Base-by-base conservation (phyloP, 352 stramenopile genomes). In the Globisporangium parvum region DNA sequence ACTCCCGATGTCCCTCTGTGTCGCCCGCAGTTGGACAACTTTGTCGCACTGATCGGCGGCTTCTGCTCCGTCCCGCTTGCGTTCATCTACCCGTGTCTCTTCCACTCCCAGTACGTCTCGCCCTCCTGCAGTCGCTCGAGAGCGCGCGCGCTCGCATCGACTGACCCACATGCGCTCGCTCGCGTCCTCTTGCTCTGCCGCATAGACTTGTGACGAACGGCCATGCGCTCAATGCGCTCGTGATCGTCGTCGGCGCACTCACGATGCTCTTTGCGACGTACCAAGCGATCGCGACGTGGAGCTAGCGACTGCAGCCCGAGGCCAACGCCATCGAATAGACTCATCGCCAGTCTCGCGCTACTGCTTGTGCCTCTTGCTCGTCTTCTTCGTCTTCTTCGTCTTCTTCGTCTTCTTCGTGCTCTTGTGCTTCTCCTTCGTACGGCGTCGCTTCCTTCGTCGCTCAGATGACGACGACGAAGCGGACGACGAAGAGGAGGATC, bases 21-120 rank as follows among this genome's bases (percentile, higher is more conserved):
- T n/a, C n/a, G n/a, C n/a, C n/a, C 21, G 6, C 35, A 69, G 57
- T 59, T 88, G 17, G 77, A 88, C 63, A 83, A 80, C 59, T 88
- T 88, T 53, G 77, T 88, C 21, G 74, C 77, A n/a, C 66, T 88
- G 31, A 81, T 88, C 49, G 77, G 77, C 20, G 77, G 75, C 15
- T 88, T 88, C 52, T 88, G 77, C 70, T 88, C 75, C 35, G 77
- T 88, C 39, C 77, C 77, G 46, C 64, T 88, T 23, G 77, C 75
- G 15, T 88, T 88, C 55, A 85, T 88, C 61, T 88, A 88, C 47
- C 77, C 77, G 39, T 85, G 75, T 39, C 53, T 88, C 12, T 88
- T 88, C 55, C 77, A 88, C 62, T 85, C 69, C 4, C 64, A 60
- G 62, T 57, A 53, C n/a, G n/a, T n/a, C n/a, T n/a, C n/a, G n/a